Base-by-base conservation (phyloP, 2,329 filamentous ascomycete species). In the Pseudogymnoascus sp. region DNA sequence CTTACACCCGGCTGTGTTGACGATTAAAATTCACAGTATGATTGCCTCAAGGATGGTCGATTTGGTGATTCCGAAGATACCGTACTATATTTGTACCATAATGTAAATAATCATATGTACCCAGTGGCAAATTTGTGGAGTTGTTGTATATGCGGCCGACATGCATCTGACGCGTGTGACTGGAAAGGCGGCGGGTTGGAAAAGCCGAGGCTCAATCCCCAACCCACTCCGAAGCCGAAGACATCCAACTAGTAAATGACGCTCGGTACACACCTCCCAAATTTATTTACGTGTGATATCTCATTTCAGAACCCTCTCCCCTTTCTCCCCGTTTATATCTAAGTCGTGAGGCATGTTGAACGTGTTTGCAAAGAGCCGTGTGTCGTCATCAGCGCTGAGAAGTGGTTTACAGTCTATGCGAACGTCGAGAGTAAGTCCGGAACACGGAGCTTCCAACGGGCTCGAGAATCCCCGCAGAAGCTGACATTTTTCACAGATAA, bases 291-390 rank as follows among this genome's bases (percentile, higher is more conserved):
- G 53, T n/a, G 63, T 65, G 59, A 53, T 40, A 62, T 34, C 53
- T 63, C 16, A 38, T 60, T 62, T 42, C 62, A 64, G 44, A 53
- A 28, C 21, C 25, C 62, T 23, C 63, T 25, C 65, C 64, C 60
- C 21, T 28, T 60, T 23, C 36, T 62, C 42, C 62, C 53, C 59
- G 10, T 28, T 16, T 28, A 62, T 65, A 40, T 61, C 53, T 40
- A 38, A 60, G 63, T 64, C 50, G 25, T 56, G 65, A 65, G 71
- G 66, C 66, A 74, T 74, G 72, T 73, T 73, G 71, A 73, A 71
- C 67, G 67, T 69, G 68, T 65, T 74, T 42, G 68, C 69, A 46
- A 72, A 69, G 63, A 66, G 70, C 65, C 70, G 72, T 63, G 67
- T 68, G 65, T 68, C 69, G 69, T 70, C 70, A 64, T 66, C 69